Evolutionary conservation across 352 stramenopile genomes (phyloP), one percentile per base, ranked within the genome.

Genomic region (Pilasporangium apinafurcum): DNA sequence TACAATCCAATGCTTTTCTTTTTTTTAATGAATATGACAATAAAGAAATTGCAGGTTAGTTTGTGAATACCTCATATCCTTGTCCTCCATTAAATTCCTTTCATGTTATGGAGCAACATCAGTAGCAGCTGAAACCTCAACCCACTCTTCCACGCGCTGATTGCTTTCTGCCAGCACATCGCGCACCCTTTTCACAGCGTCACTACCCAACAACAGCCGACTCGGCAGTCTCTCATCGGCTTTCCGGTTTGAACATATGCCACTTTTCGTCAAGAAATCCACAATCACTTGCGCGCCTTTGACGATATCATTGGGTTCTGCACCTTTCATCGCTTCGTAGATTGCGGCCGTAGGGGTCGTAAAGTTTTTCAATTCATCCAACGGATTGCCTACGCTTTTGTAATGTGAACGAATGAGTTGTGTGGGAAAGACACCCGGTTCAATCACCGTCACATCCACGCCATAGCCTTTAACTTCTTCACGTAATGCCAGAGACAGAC

Each of bases 391-490:
- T 8, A 57, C 53, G 14, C 53, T 61, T 45, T 38, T 45, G 12
- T n/a, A 34, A 14, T 14, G n/a, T 34, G 12, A 34, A 14, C 12
- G 30, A 34, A 45, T 42, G 31, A 71, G 53, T 7, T 41, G 58
- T 20, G 63, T 75, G 9, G 59, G 63, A 43, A 74, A 74, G 12
- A 51, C 37, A 4, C 63, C 63, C 20, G 55, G 44, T 45, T 75
- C 63, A 35, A 75, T 51, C 10, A 62, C 56, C 25, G 57, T 68
- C 31, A 71, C 62, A 25, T 73, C 55, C 41, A 73, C 67, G 12
- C 59, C 59, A 4, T 71, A 39, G 2, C 44, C 49, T 5, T 48
- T 47, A 26, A 75, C 53, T 22, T 71, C 63, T 2, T 56, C 53
- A 2, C 57, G 60, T n/a, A 74, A 41, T 8, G 56, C 48, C 50